A percentile compares a stretch with the other conserved stretches of the same genome.
Evolutionary conservation across 2,329 filamentous ascomycete species (phyloP).

Genomic region (Diaporthe vaccinii): DNA sequence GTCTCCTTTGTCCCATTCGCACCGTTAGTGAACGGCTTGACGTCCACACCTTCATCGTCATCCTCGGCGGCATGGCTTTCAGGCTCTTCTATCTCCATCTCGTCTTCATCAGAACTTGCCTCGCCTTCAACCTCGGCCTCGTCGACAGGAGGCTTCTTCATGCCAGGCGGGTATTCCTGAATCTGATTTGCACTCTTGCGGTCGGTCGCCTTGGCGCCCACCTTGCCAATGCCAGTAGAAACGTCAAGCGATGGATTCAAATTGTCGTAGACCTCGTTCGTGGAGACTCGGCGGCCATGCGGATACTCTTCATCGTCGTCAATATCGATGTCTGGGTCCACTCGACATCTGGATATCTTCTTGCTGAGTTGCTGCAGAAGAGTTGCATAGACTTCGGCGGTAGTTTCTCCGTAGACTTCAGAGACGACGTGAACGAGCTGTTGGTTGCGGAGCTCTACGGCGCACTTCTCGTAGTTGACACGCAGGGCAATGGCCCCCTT

Average conservation of each 20-base stretch:
- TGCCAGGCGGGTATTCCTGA: slow-evolving; percentile 46
- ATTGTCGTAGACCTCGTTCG: slow-evolving; percentile 68
- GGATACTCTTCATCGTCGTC: slow-evolving; percentile 53
- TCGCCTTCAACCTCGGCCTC: slow-evolving; percentile 49
- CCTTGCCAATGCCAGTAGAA: slow-evolving; percentile 69
- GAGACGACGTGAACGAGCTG: slow-evolving; percentile 80
- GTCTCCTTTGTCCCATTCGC: slow-evolving; percentile 48
- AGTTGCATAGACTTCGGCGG: slow-evolving; percentile 82
- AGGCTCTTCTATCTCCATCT: slow-evolving; percentile 44
- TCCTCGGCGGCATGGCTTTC: slow-evolving; percentile 52
- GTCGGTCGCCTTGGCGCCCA: slow-evolving; percentile 61
- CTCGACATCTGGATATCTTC: slow-evolving; percentile 76
- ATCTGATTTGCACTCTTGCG: slow-evolving; percentile 64
- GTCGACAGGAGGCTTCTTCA: slow-evolving; percentile 42
- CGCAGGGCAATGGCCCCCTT: slow-evolving; percentile 74
- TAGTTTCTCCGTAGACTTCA: slow-evolving; percentile 78
- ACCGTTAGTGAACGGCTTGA: slow-evolving; percentile 45
- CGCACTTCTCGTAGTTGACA: slow-evolving; percentile 87
- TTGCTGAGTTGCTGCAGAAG: slow-evolving; percentile 79
- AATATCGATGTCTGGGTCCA: slow-evolving; percentile 64
- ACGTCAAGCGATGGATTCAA: slow-evolving; percentile 67
- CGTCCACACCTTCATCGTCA: slow-evolving; percentile 50
- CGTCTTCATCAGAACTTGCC: slow-evolving; percentile 55
- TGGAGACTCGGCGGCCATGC: slow-evolving; percentile 60
- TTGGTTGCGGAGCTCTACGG: slow-evolving; percentile 85